Evolutionary conservation across 768 basidiomycete genomes (phyloP).

Genomic region (Agaricus subrufescens): DNA sequence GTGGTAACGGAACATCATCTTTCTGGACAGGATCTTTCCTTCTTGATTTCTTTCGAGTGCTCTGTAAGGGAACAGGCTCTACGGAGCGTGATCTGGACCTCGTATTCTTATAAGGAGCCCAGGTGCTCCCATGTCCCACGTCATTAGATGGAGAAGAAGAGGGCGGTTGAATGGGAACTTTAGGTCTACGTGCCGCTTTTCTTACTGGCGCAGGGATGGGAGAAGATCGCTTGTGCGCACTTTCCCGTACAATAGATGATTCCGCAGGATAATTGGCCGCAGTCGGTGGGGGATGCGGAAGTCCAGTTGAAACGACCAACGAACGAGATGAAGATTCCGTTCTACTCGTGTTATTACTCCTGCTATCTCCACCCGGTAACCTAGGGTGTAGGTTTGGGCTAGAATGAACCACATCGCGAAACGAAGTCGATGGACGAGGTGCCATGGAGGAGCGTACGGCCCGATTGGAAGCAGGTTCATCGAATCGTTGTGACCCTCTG

Average conservation of each 20-base stretch:
- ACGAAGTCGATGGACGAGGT: constrained; percentile 4
- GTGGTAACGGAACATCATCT: neutral
- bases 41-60: neutral
- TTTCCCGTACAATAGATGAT: constrained; percentile 10
- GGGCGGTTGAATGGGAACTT: constrained; percentile 3
- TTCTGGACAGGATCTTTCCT: neutral
- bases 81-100: constrained; percentile 28
- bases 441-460: neutral
- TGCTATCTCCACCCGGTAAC: neutral
- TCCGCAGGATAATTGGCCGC: neutral
- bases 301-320: neutral
- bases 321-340: constrained; percentile 10
- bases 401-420: constrained; percentile 5
- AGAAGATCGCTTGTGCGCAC: constrained; percentile 1
- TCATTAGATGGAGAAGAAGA: constrained; percentile 5
- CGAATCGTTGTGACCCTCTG: neutral
- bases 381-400: neutral
- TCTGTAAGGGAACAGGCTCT: constrained; percentile 18
- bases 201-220: constrained; percentile 8
- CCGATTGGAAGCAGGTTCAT: neutral
- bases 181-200: constrained; percentile 9
- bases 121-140: constrained; percentile 5
- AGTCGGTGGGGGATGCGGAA: neutral
- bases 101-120: constrained; percentile 28
- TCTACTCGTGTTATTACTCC: constrained; percentile 4